phyloP scores from a whole-genome alignment of 139 green algal species.

The Coccomyxa sp. region DNA sequence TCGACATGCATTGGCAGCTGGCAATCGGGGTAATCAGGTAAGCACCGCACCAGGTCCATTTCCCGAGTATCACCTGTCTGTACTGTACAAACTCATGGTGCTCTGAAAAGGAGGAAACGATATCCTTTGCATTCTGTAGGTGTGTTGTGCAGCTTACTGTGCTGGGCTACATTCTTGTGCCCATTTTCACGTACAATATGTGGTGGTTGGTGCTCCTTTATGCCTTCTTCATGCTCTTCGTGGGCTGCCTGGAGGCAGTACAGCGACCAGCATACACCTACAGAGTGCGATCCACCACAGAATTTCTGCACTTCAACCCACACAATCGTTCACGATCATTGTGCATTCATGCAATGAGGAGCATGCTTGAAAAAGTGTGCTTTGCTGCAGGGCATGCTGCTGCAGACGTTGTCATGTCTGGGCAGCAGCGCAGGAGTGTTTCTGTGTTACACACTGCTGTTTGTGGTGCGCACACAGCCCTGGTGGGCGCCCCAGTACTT shows the following conservation, averaged over 20 bases:
- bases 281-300: conserved; percentile 16
- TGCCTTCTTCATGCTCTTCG: conserved; percentile 60
- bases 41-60: neutral
- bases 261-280: conserved; percentile 52
- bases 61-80: too few species aligned
- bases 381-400: conserved; percentile 43
- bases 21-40: conserved; percentile 36
- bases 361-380: neutral
- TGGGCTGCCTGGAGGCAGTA: conserved; percentile 63
- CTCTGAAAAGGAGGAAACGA: too few species aligned
- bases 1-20: conserved; percentile 52
- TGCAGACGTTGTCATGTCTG: conserved; percentile 41
- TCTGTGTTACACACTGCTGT: conserved; percentile 46
- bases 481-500: conserved; percentile 53
- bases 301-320: too few species aligned
- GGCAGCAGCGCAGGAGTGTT: conserved; percentile 22
- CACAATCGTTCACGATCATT: neutral
- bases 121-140: conserved; percentile 2
- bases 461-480: conserved; percentile 53
- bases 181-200: conserved; percentile 58
- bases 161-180: conserved; percentile 72
- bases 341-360: neutral
- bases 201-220: conserved; percentile 59
- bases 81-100: too few species aligned
- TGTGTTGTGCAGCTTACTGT: conserved; percentile 55